Evolutionary conservation across 495 filamentous ascomycete genomes (phyloP), one percentile per base, ranked within the genome.

Genomic region (Astrothelium macrocarpum): DNA sequence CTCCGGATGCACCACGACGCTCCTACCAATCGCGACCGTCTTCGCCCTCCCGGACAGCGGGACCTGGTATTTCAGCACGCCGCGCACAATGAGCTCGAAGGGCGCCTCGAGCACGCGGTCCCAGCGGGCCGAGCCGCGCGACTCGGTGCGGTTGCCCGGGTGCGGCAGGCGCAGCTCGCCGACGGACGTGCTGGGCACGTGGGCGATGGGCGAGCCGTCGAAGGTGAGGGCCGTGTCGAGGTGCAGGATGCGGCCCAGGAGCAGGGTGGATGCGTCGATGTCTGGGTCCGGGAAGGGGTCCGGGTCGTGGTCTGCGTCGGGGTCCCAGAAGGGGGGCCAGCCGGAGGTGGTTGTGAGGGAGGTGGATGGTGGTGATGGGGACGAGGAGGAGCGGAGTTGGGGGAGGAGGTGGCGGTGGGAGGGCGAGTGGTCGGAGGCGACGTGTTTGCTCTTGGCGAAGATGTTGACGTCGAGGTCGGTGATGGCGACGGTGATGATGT

Each of bases 201-300:
- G 81, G 43, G 87, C 84, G 76, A 96, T 84, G 32, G 93, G 92
- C 14, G 91, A 91, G 20, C 90, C 85, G 61, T 96, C 91, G 68
- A 97, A 97, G 1, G 83, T 83, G 31, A 97, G 79, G 0, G 91
- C 85, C 32, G 87, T 92, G 71, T 97, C 90, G 74, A 98, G 94
- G 56, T 82, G 80, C 64, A 87, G 85, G 36, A 98, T 90, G 46
- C 86, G 87, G 23, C 94, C 94, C 23, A 98, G 86, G 31, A 91
- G 83, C 87, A 97, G 91, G 39, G 88, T 94, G 62, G 89, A 88
- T 1, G 85, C 76, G 61, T 87, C 86, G 62, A 26, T 11, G 45
- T 16, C n/a, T 18, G 42, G 26, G 63, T 68, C 66, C 31, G 61
- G 61, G 1, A 56, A 28, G 0, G 68, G 68, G 72, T 94, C 89